phyloP scores from a whole-genome alignment of 768 basidiomycete genomes.

The Strobilomyces echinocephalus region DNA sequence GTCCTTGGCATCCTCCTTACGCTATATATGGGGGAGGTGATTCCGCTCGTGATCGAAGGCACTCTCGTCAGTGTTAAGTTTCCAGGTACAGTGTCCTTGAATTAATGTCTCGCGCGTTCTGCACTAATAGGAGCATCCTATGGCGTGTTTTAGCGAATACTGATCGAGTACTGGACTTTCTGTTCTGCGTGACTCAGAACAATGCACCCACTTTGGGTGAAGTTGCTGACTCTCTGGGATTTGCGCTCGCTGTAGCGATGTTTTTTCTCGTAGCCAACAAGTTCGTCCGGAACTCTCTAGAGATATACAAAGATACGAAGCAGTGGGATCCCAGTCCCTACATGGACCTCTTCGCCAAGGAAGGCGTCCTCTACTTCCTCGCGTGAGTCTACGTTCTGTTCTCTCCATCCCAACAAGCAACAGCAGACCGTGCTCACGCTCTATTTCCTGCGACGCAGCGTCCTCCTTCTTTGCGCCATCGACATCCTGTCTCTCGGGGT shows the following conservation, averaged over 20 bases:
- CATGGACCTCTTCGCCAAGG: constrained; percentile 1
- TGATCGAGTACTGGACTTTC: not conserved
- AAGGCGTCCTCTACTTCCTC: constrained; percentile 6
- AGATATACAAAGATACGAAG: not conserved
- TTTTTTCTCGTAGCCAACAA: not conserved
- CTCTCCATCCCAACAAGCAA: not conserved
- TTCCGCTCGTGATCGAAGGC: not conserved
- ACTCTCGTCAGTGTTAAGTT: not conserved
- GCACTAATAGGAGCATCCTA: not conserved
- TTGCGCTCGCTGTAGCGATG: not conserved
- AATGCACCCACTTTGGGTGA: not conserved
- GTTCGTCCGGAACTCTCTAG: not conserved
- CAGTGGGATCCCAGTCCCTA: not conserved
- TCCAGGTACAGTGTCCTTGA: not conserved
- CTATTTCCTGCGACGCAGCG: not conserved
- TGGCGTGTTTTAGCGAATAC: not conserved
- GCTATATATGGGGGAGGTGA: constrained; percentile 1
- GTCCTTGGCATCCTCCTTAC: constrained; percentile 9
- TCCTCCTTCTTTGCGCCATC: not conserved
- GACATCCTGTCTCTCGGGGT: not conserved
- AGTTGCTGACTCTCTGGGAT: not conserved
- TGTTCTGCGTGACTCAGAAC: not conserved
- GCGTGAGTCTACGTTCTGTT: constrained; percentile 1
- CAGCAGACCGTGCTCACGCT: not conserved
- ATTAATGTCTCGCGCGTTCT: not conserved